Evolutionary conservation across 2,329 filamentous ascomycete genomes (phyloP).

Genomic region (Calonectria hawksworthii): DNA sequence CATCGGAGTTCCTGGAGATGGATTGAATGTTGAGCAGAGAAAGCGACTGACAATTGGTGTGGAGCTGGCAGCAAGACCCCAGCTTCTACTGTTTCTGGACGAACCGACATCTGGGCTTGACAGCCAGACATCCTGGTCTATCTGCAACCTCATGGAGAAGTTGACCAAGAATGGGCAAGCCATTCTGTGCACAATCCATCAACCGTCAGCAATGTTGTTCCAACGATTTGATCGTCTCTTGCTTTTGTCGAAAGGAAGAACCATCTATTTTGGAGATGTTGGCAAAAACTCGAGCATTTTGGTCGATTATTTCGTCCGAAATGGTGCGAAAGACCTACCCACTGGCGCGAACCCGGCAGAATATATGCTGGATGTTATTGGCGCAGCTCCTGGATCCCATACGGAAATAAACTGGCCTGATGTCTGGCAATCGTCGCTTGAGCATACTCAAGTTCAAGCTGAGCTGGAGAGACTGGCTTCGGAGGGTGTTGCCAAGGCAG

Average conservation of each 20-base stretch:
- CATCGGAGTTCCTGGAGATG: conserved; percentile 70
- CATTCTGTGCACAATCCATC: conserved; percentile 65
- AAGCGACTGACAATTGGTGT: conserved; percentile 72
- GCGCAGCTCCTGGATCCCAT: conserved; percentile 64
- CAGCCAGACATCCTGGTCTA: conserved; percentile 71
- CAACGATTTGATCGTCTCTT: conserved; percentile 69
- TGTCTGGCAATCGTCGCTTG: conserved; percentile 52
- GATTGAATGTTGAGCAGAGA: conserved; percentile 70
- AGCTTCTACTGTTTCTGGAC: conserved; percentile 70
- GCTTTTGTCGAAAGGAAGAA: conserved; percentile 72
- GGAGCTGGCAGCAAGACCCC: conserved; percentile 65
- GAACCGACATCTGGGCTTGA: conserved; percentile 73
- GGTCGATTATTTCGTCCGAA: conserved; percentile 72
- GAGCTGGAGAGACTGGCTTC: conserved; percentile 49
- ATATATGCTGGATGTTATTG: conserved; percentile 70
- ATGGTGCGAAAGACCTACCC: conserved; percentile 69
- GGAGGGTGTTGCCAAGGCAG: neutral
- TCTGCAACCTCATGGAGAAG: conserved; percentile 70
- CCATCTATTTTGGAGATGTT: conserved; percentile 77
- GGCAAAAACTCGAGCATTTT: conserved; percentile 68
- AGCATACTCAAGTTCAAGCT: conserved; percentile 49
- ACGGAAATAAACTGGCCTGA: conserved; percentile 55
- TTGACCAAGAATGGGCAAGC: conserved; percentile 66
- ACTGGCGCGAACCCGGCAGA: conserved; percentile 75
- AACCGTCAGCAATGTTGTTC: conserved; percentile 64